phyloP scores from a whole-genome alignment of 306 rosid genomes.

The Ammopiptanthus mongolicus region DNA sequence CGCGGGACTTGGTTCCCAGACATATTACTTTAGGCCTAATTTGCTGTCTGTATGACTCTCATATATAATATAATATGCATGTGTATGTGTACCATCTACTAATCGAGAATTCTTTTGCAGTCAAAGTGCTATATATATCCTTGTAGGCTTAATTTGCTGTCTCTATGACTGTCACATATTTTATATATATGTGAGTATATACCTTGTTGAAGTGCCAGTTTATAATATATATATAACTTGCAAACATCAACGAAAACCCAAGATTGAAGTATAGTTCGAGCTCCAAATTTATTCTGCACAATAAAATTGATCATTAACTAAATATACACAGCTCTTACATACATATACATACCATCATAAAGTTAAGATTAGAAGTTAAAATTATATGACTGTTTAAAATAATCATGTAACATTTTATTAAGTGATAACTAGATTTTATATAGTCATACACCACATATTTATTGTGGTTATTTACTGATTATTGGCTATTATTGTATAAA shows the following conservation, averaged over 20 bases:
- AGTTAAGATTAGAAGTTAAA: too few relatives aligned
- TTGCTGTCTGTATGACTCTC: background rate
- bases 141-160: slow-evolving; percentile 24
- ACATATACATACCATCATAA: too few relatives aligned
- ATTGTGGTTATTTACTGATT: too few relatives aligned
- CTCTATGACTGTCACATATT: slow-evolving; percentile 10
- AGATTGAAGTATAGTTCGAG: too few relatives aligned
- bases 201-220: background rate
- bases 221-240: background rate
- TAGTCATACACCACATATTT: too few relatives aligned
- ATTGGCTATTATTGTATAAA: too few relatives aligned
- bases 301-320: too few relatives aligned
- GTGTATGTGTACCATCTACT: background rate
- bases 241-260: background rate
- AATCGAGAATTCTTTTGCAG: background rate
- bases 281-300: background rate
- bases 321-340: too few relatives aligned
- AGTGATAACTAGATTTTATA: too few relatives aligned
- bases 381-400: too few relatives aligned
- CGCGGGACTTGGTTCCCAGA: slow-evolving; percentile 24
- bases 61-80: background rate
- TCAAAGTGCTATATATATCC: background rate
- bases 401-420: too few relatives aligned
- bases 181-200: background rate
- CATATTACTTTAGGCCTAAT: background rate